Evolutionary conservation across 805 yeast genomes (phyloP).

Genomic region (Zygotorulaspora chibaensis): DNA sequence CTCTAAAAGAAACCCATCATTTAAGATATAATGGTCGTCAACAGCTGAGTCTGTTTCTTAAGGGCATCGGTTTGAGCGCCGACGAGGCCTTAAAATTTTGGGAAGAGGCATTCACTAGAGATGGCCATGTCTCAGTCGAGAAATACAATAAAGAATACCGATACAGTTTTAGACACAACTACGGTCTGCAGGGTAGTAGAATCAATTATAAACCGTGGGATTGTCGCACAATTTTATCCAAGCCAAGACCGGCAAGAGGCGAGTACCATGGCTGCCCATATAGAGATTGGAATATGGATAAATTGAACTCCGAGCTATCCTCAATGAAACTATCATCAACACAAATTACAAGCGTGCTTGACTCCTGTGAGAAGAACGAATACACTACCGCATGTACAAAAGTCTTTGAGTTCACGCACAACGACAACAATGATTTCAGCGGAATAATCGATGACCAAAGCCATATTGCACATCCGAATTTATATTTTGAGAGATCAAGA

Average conservation of each 20-base stretch:
- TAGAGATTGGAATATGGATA: slow-evolving; percentile 66
- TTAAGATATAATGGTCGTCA: slow-evolving; percentile 80
- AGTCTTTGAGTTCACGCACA: slow-evolving; percentile 67
- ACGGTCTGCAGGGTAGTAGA: slow-evolving; percentile 89
- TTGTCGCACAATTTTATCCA: slow-evolving; percentile 70
- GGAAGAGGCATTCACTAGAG: slow-evolving; percentile 64
- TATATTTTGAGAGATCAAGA: slow-evolving; percentile 75
- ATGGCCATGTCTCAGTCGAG: slow-evolving; percentile 55
- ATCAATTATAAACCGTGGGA: slow-evolving; percentile 82
- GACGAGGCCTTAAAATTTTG: slow-evolving; percentile 89
- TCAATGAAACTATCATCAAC: slow-evolving; percentile 47
- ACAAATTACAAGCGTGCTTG: slow-evolving; percentile 57
- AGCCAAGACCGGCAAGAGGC: slow-evolving; percentile 60
- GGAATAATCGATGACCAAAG: slow-evolving; percentile 48
- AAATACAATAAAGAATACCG: slow-evolving; percentile 82
- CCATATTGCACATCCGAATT: slow-evolving; percentile 79
- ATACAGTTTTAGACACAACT: slow-evolving; percentile 82
- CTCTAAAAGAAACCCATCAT: slow-evolving; percentile 60
- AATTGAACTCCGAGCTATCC: slow-evolving; percentile 50
- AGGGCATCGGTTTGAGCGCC: slow-evolving; percentile 81
- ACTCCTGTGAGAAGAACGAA: slow-evolving; percentile 62
- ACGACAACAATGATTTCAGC: slow-evolving; percentile 30
- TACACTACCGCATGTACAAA: slow-evolving; percentile 86
- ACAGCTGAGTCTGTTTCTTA: slow-evolving; percentile 78
- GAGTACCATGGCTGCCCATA: slow-evolving; percentile 95